Base-by-base conservation (phyloP, 2,329 filamentous ascomycete genomes). In the Corynespora cassiicola region DNA sequence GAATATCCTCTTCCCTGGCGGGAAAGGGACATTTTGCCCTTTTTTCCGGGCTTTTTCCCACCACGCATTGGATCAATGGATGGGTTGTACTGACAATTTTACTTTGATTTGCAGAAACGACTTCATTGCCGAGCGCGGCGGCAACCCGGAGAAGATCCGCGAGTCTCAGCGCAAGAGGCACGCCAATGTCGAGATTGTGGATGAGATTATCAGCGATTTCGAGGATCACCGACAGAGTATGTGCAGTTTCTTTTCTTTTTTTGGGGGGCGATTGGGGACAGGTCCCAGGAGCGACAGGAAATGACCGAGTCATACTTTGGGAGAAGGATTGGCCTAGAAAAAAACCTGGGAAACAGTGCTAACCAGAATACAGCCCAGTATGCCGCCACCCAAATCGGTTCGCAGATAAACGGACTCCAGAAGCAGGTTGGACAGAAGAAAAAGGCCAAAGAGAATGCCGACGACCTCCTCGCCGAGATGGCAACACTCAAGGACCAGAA, bases 341-440 rank as follows among this genome's bases (percentile, higher is more conserved):
- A 7, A 27, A 11, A 24, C 5, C 10, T 22, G 17, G 23, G 24
- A 36, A 18, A 33, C 25, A 12, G n/a, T n/a, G n/a, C n/a, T n/a
- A n/a, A n/a, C n/a, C n/a, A n/a, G n/a, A n/a, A n/a, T n/a, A 42
- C 40, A 85, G 81, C 87, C 36, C 81, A 88, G 45, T 94, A 92
- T 64, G 82, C 80, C 37, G 87, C 85, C 6, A 89, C 85, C 14
- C 89, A 95, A 68, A 80, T 94, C 55, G 87, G 86, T 53, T 84
- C 84, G 58, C 84, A 88, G 74, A 91, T 96, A 71, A 97, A 97
- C 73, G 84, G 81, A 14, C 80, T 90, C 19, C 88, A 95, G 69
- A 96, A 95, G 73, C 84, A 90, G 67, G 95, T 97, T 64, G 90
- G 88, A 12, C 76, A 81, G 61, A 95, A 92, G 78, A 96, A 95